A percentile compares a stretch with the other conserved stretches of the same genome.
phyloP scores from a whole-genome alignment of 768 basidiomycete species.

The Butyriboletus loyo region DNA sequence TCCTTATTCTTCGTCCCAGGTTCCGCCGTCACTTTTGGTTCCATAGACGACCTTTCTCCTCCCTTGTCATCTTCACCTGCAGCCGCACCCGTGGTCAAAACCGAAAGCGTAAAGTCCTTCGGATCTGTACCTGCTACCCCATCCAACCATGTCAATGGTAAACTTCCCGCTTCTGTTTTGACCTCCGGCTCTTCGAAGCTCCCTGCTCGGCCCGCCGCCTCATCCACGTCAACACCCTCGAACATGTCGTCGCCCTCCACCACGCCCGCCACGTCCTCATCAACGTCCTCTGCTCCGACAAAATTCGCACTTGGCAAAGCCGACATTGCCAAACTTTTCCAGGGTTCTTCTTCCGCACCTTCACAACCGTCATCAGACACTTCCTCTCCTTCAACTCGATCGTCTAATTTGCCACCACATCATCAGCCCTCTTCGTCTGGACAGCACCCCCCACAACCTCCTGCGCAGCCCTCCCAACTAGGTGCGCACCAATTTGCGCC shows the following conservation, averaged over 20 bases:
- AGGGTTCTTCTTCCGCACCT: constrained; percentile 34
- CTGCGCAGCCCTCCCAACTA: constrained; percentile 39
- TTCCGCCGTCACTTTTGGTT: constrained; percentile 81
- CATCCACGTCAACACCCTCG: constrained; percentile 24
- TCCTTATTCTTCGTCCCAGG: constrained; percentile 35
- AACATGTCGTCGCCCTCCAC: constrained; percentile 31
- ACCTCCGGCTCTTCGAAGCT: constrained; percentile 37
- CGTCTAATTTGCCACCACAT: constrained; percentile 51
- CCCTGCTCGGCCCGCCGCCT: constrained; percentile 24
- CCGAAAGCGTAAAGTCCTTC: constrained; percentile 77
- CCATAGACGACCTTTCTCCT: constrained; percentile 77
- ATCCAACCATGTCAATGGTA: constrained; percentile 58
- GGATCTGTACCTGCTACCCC: constrained; percentile 65
- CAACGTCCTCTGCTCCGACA: constrained; percentile 34
- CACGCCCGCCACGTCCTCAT: constrained; percentile 30
- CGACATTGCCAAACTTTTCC: constrained; percentile 43
- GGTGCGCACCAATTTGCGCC: constrained; percentile 43
- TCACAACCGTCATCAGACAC: constrained; percentile 52
- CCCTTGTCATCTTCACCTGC: constrained; percentile 84
- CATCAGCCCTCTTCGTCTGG: constrained; percentile 37
- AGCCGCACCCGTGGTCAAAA: constrained; percentile 57
- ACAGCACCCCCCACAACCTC: constrained; percentile 38
- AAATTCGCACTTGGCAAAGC: constrained; percentile 33
- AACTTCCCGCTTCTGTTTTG: constrained; percentile 47
- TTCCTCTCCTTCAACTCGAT: constrained; percentile 56